Base-by-base conservation (phyloP, 345 rosid species). In the Dimocarpus longan region DNA sequence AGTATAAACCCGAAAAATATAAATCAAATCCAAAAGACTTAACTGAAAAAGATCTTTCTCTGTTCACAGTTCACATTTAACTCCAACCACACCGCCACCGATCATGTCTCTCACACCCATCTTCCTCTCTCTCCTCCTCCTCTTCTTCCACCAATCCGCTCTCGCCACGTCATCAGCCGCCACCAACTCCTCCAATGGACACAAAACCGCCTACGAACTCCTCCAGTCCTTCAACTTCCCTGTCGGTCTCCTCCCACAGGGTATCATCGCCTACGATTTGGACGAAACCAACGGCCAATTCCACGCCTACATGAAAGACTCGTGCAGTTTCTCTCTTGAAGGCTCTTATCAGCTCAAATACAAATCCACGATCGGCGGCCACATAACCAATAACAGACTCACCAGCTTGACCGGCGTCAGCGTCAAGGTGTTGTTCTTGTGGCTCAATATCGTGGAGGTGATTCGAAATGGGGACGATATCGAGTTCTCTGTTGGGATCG, bases 371-470 rank as follows among this genome's bases (percentile, higher is more conserved):
- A 88, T 97, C 86, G 84, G 88, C 56, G 99, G 99, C n/a, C 75
- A 82, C 83, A 84, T 96, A 64, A 88, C 94, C 71, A 74, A 89
- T 26, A 88, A 87, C 79, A 89, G 77, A 82, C 90, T 97, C 68
- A 87, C 78, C 50, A 59, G 82, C 70, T 80, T 97, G 87, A 82
- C 73, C 22, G 99, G 99, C n/a, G 74, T 97, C 16, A 94, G 93
- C 82, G 98, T 97, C 32, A 97, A 97, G 83, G 84, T 97, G 8
- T 74, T 94, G 76, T 94, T 94, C 84, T 75, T 93, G 22, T 97
- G 99, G 99, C 81, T 97, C 62, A 91, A 94, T 77, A 97, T 97
- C 46, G 97, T 93, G 26, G 98, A 94, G 85, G 98, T 97, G 16
- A 64, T 28, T 43, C 84, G 99, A 81, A 70, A 78, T 1, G 93